A percentile compares a stretch with the other conserved stretches of the same genome.
Conservation (phyloP, 108 stramenopile species). For the Cyclotella cryptica region DNA sequence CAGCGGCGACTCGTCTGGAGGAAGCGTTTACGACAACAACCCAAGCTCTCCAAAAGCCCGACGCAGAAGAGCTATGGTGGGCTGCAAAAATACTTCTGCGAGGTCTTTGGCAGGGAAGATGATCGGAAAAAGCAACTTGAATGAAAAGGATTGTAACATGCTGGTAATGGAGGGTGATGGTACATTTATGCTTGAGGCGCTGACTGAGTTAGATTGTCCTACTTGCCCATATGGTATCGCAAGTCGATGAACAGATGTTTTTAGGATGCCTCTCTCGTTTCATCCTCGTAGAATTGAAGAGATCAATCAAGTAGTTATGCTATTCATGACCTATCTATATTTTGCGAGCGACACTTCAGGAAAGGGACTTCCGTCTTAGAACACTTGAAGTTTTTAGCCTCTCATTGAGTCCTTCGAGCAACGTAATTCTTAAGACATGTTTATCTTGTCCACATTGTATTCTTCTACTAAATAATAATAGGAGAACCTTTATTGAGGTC, state of each 20-base stretch:
- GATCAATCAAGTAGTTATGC: too few relatives aligned
- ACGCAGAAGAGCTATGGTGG: slow-evolving; percentile 61
- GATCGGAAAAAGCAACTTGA: slow-evolving; percentile 32
- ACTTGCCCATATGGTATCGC: slow-evolving; percentile 69
- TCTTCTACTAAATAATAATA: too few relatives aligned
- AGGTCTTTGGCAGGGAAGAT: slow-evolving; percentile 50
- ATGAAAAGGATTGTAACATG: slow-evolving; percentile 58
- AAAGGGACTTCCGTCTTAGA: too few relatives aligned
- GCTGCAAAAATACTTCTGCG: slow-evolving; percentile 58
- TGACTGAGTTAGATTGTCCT: slow-evolving; percentile 65
- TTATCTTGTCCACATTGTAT: too few relatives aligned
- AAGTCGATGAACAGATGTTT: background rate
- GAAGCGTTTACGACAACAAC: slow-evolving; percentile 65
- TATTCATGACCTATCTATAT: too few relatives aligned
- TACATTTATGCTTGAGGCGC: slow-evolving; percentile 67
- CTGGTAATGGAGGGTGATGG: slow-evolving; percentile 56
- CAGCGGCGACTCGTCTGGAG: slow-evolving; percentile 61
- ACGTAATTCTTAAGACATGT: too few relatives aligned
- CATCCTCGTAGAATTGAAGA: background rate
- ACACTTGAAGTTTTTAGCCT: too few relatives aligned
- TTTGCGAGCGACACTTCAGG: too few relatives aligned
- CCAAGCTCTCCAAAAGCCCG: slow-evolving; percentile 51
- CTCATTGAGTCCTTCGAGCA: too few relatives aligned
- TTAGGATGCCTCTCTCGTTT: background rate
- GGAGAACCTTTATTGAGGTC: too few relatives aligned